Percentiles rank a stretch among this genome's conserved stretches.
phyloP scores from a whole-genome alignment of 2,329 filamentous ascomycete species.

The Blumeriella jaapii region DNA sequence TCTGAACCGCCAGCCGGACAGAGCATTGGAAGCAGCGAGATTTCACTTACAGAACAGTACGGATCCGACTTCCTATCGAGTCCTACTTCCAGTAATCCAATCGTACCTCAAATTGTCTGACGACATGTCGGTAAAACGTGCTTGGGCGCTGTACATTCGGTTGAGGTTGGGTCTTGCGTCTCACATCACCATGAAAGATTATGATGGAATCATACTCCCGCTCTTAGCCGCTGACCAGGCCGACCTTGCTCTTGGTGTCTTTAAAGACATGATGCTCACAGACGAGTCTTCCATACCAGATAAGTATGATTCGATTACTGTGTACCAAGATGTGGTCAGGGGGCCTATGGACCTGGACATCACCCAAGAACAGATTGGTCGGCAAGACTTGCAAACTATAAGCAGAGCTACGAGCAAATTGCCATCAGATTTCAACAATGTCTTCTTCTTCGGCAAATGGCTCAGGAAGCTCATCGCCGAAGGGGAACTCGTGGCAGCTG shows the following conservation, averaged over 20 bases:
- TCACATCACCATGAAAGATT: conserved; percentile 59
- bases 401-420: conserved; percentile 35
- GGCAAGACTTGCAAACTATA: conserved; percentile 25
- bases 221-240: conserved; percentile 57
- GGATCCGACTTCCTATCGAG: conserved; percentile 38
- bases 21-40: conserved; percentile 44
- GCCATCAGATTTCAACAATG: conserved; percentile 48
- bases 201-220: conserved; percentile 59
- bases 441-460: conserved; percentile 82
- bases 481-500: conserved; percentile 58
- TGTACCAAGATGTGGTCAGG: conserved; percentile 11
- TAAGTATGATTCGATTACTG: conserved; percentile 20
- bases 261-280: conserved; percentile 75
- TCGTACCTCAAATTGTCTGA: conserved; percentile 43
- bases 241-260: conserved; percentile 60
- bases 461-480: conserved; percentile 70
- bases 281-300: conserved; percentile 5
- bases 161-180: conserved; percentile 49
- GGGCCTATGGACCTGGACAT: conserved; percentile 15
- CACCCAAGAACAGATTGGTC: conserved; percentile 27
- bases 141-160: conserved; percentile 56
- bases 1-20: conserved; percentile 42
- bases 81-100: conserved; percentile 58
- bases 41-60: conserved; percentile 36
- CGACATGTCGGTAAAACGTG: conserved; percentile 38